Evolutionary conservation across 129 eudicot genomes (phyloP).

Genomic region (Erigeron canadensis): DNA sequence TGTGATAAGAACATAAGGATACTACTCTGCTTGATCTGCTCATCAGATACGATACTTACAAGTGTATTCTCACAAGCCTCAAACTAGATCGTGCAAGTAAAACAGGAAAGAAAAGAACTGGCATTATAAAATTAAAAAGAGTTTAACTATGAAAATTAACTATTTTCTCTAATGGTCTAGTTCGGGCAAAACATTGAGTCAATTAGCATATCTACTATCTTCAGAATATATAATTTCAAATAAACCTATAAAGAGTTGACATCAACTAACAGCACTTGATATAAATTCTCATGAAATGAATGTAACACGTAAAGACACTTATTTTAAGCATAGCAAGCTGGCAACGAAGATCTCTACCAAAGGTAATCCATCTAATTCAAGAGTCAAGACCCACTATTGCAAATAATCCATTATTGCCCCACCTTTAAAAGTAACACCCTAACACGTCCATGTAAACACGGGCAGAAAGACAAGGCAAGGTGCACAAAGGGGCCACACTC

Average conservation of each 20-base stretch:
- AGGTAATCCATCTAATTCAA: too few relatives aligned
- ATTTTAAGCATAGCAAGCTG: background rate
- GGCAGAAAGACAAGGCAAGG: too few relatives aligned
- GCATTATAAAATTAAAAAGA: background rate
- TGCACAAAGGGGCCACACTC: too few relatives aligned
- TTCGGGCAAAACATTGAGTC: too few relatives aligned
- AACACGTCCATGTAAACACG: too few relatives aligned
- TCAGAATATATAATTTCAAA: too few relatives aligned
- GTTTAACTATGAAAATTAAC: too few relatives aligned
- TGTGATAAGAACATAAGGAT: background rate
- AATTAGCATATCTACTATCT: background rate
- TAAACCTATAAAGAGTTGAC: too few relatives aligned
- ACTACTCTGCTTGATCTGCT: background rate
- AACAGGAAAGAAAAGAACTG: background rate
- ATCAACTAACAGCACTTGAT: background rate
- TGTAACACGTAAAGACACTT: background rate
- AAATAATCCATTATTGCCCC: too few relatives aligned
- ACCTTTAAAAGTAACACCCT: too few relatives aligned
- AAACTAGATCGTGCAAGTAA: slow-evolving; percentile 11
- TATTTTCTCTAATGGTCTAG: too few relatives aligned
- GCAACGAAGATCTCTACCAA: background rate
- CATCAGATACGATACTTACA: background rate
- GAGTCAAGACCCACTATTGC: too few relatives aligned
- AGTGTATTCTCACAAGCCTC: slow-evolving; percentile 5
- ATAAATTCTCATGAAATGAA: background rate